phyloP scores from a whole-genome alignment of 768 basidiomycete genomes.

The Termitomyces sp. region DNA sequence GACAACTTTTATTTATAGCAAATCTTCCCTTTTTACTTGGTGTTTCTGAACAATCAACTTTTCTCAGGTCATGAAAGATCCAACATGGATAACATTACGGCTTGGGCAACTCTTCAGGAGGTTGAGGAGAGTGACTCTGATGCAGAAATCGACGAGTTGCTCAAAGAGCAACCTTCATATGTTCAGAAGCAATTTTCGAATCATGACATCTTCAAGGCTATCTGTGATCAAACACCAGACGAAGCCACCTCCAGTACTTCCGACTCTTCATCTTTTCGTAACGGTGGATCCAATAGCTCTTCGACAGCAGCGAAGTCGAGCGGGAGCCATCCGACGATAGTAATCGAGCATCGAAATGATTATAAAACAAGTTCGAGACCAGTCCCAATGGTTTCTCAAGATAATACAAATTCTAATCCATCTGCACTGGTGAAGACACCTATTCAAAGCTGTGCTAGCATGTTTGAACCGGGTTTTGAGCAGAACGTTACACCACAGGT shows the following conservation, averaged over 20 bases:
- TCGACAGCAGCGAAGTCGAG: background rate
- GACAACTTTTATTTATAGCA: background rate
- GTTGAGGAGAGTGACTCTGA: background rate
- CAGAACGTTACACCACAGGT: background rate
- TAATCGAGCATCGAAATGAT: background rate
- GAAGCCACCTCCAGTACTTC: background rate
- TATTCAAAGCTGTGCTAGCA: background rate
- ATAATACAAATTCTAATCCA: background rate
- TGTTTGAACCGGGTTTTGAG: background rate
- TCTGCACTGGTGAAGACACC: background rate
- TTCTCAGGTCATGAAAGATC: background rate
- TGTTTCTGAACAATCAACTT: background rate
- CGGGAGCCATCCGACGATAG: background rate
- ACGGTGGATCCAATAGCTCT: background rate
- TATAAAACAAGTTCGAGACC: background rate
- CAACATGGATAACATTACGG: background rate
- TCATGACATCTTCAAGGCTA: background rate
- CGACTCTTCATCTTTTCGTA: background rate
- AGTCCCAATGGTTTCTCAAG: background rate
- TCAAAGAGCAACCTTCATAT: background rate
- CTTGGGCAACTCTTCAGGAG: background rate
- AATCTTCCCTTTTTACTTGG: background rate
- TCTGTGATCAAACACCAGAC: background rate
- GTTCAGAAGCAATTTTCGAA: background rate
- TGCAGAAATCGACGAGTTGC: background rate